Evolutionary conservation across 768 basidiomycete species (phyloP).

Genomic region (Piloderma croceum): DNA sequence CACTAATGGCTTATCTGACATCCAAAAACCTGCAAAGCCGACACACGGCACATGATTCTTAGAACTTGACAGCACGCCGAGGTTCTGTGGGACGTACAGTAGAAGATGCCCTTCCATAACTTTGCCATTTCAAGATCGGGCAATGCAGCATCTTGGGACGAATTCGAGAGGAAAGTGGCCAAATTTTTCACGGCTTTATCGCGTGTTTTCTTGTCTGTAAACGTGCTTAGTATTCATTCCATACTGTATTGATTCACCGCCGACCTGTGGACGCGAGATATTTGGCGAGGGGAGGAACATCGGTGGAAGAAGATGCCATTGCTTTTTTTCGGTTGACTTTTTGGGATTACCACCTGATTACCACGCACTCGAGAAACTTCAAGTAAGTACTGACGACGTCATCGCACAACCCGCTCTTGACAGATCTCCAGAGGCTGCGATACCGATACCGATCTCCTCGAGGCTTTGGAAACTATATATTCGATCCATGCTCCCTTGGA

Average conservation of each 20-base stretch:
- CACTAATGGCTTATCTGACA: slow-evolving; percentile 97
- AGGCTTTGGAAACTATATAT: too few species aligned
- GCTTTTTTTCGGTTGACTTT: slow-evolving; percentile 10
- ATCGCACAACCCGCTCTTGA: too few species aligned
- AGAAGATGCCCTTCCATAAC: slow-evolving; percentile 97
- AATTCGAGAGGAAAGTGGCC: slow-evolving; percentile 70
- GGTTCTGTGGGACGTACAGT: slow-evolving; percentile 51
- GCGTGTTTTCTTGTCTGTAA: slow-evolving; percentile 79
- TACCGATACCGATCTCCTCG: too few species aligned
- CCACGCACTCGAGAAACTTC: too few species aligned
- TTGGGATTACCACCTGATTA: neutral
- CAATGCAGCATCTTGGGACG: slow-evolving; percentile 49
- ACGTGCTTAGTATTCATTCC: neutral
- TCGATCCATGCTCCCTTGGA: too few species aligned
- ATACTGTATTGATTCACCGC: slow-evolving; percentile 10
- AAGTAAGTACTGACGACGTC: too few species aligned
- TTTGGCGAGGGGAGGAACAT: slow-evolving; percentile 73
- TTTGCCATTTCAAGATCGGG: slow-evolving; percentile 79
- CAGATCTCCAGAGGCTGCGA: too few species aligned
- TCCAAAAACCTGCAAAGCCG: slow-evolving; percentile 80
- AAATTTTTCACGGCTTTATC: slow-evolving; percentile 87
- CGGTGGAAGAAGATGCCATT: slow-evolving; percentile 32
- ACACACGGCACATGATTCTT: slow-evolving; percentile 2
- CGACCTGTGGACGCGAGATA: slow-evolving; percentile 88
- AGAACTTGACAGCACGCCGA: neutral